These are phyloP conservation scores for Metschnikowia lachancei DNA, from an alignment of 805 yeast species.

Conservation along the genomic window DNA sequence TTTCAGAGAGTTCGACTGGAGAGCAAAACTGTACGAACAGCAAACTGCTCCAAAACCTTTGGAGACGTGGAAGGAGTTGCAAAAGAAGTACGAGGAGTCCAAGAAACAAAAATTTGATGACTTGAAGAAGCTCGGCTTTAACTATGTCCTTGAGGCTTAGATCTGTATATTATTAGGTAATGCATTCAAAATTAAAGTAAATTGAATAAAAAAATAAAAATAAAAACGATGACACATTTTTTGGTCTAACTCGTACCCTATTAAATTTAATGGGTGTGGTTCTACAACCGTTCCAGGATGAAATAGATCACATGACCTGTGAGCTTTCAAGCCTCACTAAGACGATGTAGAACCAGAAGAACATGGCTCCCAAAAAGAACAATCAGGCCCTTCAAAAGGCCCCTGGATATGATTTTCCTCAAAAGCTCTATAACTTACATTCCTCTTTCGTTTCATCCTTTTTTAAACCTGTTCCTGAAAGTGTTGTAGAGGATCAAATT, in stretches of 20 bases:
- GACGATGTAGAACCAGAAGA: background rate
- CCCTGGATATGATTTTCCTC: conserved; percentile 21
- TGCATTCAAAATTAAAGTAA: conserved; percentile 1
- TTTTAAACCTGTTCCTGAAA: conserved; percentile 23
- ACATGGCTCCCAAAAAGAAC: conserved; percentile 16
- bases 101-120: conserved; percentile 45
- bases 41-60: conserved; percentile 58
- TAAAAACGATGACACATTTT: too few species aligned
- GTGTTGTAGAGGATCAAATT: conserved; percentile 36
- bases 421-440: conserved; percentile 14
- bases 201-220: too few species aligned
- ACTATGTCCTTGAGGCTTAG: conserved; percentile 18
- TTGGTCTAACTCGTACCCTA: too few species aligned
- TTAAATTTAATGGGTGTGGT: too few species aligned
- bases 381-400: background rate
- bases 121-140: conserved; percentile 37
- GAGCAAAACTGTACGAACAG: conserved; percentile 30
- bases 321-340: background rate
- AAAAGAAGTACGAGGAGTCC: conserved; percentile 42
- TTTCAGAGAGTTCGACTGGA: conserved; percentile 18
- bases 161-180: conserved; percentile 8
- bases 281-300: background rate
- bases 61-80: conserved; percentile 55
- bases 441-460: conserved; percentile 12
- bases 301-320: conserved; percentile 3